Conservation (phyloP, 768 basidiomycete species). For the Lactarius vividus region DNA sequence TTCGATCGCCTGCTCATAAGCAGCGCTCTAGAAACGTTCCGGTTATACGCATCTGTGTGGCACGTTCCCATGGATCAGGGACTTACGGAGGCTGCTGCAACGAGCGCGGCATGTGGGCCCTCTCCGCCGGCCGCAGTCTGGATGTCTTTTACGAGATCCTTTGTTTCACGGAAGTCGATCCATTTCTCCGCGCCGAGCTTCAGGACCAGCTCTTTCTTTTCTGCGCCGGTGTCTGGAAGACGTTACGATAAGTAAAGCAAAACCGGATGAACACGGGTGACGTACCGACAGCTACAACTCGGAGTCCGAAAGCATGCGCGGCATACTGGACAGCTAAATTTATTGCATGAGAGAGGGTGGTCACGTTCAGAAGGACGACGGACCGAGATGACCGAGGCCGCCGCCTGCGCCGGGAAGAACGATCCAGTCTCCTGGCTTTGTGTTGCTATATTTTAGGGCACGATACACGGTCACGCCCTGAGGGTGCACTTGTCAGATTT, state of each 20-base stretch:
- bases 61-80: constrained; percentile 23
- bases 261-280: background rate
- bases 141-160: constrained; percentile 65
- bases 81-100: constrained; percentile 53
- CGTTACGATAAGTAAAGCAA: constrained; percentile 1
- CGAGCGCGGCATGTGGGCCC: constrained; percentile 70
- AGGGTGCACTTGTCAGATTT: background rate
- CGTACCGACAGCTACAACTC: constrained; percentile 71
- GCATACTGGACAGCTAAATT: constrained; percentile 73
- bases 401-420: constrained; percentile 78
- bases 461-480: constrained; percentile 85
- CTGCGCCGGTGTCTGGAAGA: constrained; percentile 61
- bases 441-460: constrained; percentile 70
- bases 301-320: constrained; percentile 60
- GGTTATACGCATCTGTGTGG: constrained; percentile 33
- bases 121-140: constrained; percentile 58
- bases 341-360: background rate
- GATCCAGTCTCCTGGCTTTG: constrained; percentile 69
- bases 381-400: constrained; percentile 79
- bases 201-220: constrained; percentile 61
- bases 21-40: constrained; percentile 28
- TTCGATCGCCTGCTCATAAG: constrained; percentile 59
- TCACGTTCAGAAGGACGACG: background rate
- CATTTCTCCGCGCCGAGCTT: constrained; percentile 70
- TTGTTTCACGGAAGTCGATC: constrained; percentile 73